phyloP scores from a whole-genome alignment of 805 yeast genomes.

The Cyberlindnera bimundalis region DNA sequence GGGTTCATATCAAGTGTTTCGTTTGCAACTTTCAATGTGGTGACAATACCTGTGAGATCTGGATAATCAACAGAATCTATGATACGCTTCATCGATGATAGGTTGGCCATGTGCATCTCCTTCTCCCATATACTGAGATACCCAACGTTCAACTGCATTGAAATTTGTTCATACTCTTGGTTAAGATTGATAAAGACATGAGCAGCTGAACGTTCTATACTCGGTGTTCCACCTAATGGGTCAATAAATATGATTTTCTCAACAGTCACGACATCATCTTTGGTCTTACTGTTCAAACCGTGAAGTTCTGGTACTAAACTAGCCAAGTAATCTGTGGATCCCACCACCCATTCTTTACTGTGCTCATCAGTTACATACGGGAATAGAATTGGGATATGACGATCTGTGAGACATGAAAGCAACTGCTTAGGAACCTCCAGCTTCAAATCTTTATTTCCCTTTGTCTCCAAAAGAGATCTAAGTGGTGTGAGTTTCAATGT shows the following conservation, averaged over 20 bases:
- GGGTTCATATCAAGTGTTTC: constrained; percentile 59
- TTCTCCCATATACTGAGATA: constrained; percentile 42
- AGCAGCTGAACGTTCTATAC: constrained; percentile 74
- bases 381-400: constrained; percentile 42
- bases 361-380: constrained; percentile 67
- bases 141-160: constrained; percentile 61
- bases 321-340: constrained; percentile 39
- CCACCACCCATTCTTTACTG: constrained; percentile 37
- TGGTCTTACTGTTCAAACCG: constrained; percentile 17
- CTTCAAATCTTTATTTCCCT: constrained; percentile 1
- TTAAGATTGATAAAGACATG: constrained; percentile 84
- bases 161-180: constrained; percentile 72
- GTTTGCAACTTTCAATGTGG: constrained; percentile 77
- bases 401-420: constrained; percentile 7
- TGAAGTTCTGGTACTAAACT: constrained; percentile 28
- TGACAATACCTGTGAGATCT: constrained; percentile 77
- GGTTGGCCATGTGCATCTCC: constrained; percentile 60
- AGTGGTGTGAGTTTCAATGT: constrained; percentile 18
- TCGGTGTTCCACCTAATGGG: constrained; percentile 86
- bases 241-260: constrained; percentile 84
- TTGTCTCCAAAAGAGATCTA: constrained; percentile 13
- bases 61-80: constrained; percentile 40
- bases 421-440: constrained; percentile 12
- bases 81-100: constrained; percentile 59
- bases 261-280: constrained; percentile 38